phyloP scores from a whole-genome alignment of 2,329 filamentous ascomycete genomes.

The Phyllosticta ampelicida region DNA sequence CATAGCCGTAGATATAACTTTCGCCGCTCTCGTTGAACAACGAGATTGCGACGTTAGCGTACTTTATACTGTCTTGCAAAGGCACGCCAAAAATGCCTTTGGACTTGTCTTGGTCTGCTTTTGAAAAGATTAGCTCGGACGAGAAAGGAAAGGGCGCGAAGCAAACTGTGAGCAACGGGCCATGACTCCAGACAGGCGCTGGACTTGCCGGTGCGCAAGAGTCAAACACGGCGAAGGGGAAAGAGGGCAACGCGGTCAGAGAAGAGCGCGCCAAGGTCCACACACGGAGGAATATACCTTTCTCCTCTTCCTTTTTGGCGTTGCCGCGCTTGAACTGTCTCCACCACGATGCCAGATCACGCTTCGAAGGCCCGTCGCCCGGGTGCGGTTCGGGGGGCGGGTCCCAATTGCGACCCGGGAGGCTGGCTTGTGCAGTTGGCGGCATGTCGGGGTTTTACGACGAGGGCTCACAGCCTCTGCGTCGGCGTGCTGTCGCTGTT shows the following conservation, averaged over 20 bases:
- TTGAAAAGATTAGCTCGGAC: slow-evolving; percentile 7
- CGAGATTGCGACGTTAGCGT: slow-evolving; percentile 96
- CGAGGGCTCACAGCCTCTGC: slow-evolving; percentile 20
- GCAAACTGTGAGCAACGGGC: slow-evolving; percentile 3
- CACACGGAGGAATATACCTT: slow-evolving; percentile 35
- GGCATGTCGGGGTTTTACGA: slow-evolving; percentile 26
- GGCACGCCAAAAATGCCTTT: slow-evolving; percentile 91
- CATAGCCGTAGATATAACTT: slow-evolving; percentile 97
- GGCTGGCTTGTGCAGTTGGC: slow-evolving; percentile 25
- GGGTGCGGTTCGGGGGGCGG: slow-evolving; percentile 39
- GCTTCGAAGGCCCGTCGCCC: slow-evolving; percentile 67
- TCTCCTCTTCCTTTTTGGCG: slow-evolving; percentile 51
- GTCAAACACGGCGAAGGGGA: slow-evolving; percentile 1
- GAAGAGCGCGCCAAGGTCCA: slow-evolving; percentile 5
- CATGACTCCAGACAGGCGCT: slow-evolving; percentile 3
- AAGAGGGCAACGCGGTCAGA: neutral
- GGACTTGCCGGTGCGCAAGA: neutral
- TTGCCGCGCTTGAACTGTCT: slow-evolving; percentile 69
- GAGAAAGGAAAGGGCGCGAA: slow-evolving; percentile 3
- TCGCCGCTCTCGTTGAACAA: slow-evolving; percentile 84
- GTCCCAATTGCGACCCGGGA: slow-evolving; percentile 32
- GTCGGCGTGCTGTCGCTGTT: slow-evolving; percentile 4
- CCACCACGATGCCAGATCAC: slow-evolving; percentile 94
- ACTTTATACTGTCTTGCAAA: slow-evolving; percentile 85
- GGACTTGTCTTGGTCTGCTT: slow-evolving; percentile 28